Evolutionary conservation across 106 monocot species (phyloP).

Genomic region (Ottelia alismoides): DNA sequence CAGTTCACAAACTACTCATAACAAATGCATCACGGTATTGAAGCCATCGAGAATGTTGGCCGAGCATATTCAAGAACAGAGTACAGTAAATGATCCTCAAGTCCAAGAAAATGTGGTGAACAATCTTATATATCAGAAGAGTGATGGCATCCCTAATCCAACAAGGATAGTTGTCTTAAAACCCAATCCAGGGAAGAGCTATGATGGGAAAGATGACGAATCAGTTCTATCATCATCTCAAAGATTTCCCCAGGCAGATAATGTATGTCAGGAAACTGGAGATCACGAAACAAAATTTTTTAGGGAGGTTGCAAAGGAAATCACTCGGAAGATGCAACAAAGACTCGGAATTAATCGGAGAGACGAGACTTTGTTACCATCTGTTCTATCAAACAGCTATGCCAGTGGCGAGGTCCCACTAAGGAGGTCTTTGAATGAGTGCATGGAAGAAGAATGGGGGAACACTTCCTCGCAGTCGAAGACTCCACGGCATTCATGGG

Average conservation of each 20-base stretch:
- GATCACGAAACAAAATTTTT: conserved; percentile 11
- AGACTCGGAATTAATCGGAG: conserved; percentile 18
- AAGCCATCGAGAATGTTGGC: conserved; percentile 23
- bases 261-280: conserved; percentile 7
- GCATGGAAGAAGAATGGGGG: conserved; percentile 13
- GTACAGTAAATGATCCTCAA: neutral
- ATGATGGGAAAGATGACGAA: conserved; percentile 3
- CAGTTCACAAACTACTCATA: conserved; percentile 8
- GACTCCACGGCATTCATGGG: conserved; percentile 22
- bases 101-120: neutral
- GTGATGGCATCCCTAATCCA: conserved; percentile 41
- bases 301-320: conserved; percentile 38
- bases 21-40: conserved; percentile 18
- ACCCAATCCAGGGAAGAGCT: conserved; percentile 30
- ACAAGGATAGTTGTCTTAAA: conserved; percentile 90
- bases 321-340: conserved; percentile 32
- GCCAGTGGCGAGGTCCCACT: conserved; percentile 33
- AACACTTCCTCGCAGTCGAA: conserved; percentile 30
- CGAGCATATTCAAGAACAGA: conserved; percentile 1
- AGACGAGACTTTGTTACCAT: conserved; percentile 13
- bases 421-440: conserved; percentile 14
- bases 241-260: neutral
- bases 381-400: conserved; percentile 28
- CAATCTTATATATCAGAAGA: conserved; percentile 8
- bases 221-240: neutral